Conservation (phyloP, 2,329 filamentous ascomycete genomes). For the Apiospora pterosperma region DNA sequence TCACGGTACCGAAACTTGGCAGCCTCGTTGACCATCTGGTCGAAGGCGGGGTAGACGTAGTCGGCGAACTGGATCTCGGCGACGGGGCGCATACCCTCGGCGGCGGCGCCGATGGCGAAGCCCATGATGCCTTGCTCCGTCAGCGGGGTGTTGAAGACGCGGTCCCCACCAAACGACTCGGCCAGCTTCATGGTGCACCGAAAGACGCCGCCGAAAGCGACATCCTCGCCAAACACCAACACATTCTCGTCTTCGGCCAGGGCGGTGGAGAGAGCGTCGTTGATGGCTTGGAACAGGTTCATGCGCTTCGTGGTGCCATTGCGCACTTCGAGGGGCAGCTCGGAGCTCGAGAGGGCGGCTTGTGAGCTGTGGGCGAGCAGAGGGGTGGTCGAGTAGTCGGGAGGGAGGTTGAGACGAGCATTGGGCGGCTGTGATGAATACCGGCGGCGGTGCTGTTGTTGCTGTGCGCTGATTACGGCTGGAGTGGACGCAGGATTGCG, state of each 20-base stretch:
- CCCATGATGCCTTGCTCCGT: conserved; percentile 93
- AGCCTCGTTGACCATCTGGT: conserved; percentile 91
- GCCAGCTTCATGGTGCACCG: conserved; percentile 89
- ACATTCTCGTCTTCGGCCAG: conserved; percentile 81
- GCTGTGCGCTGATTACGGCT: neutral
- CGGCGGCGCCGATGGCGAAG: conserved; percentile 86
- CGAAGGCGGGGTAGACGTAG: conserved; percentile 89
- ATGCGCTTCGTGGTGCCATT: conserved; percentile 76
- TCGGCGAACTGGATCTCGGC: conserved; percentile 97
- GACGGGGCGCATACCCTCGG: conserved; percentile 87
- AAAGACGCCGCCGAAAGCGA: conserved; percentile 96
- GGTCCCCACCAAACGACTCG: conserved; percentile 79
- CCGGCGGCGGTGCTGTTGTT: conserved; percentile 12
- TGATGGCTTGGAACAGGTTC: conserved; percentile 93
- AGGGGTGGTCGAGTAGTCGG: conserved; percentile 81
- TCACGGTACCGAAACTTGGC: conserved; percentile 83
- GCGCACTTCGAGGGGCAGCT: conserved; percentile 64
- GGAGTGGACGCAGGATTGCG: neutral
- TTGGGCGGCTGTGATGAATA: conserved; percentile 58
- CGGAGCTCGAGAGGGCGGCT: conserved; percentile 64
- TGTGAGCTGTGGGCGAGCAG: conserved; percentile 78
- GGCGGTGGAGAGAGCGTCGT: conserved; percentile 80
- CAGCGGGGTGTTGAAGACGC: conserved; percentile 95
- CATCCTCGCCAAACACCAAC: conserved; percentile 92
- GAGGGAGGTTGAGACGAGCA: conserved; percentile 74